Evolutionary conservation across 2,329 filamentous ascomycete species (phyloP).

Genomic region (Akanthomyces muscarius): DNA sequence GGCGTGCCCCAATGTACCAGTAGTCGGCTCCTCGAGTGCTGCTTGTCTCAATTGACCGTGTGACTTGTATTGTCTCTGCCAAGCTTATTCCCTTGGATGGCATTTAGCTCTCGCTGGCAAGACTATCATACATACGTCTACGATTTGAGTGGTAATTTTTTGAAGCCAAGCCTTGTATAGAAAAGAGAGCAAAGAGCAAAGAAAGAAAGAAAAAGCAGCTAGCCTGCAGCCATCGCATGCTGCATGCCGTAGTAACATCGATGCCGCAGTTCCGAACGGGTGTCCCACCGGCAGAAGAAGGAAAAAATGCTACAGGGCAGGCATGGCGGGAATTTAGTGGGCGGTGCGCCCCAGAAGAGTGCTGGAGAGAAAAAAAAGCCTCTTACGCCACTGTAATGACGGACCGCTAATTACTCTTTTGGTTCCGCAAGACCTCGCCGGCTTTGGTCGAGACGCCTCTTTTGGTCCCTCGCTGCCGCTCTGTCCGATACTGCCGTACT

Average conservation of each 20-base stretch:
- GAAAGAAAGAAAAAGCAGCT: not conserved
- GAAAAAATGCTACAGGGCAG: not conserved
- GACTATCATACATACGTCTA: not conserved
- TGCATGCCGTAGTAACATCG: not conserved
- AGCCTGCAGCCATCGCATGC: not conserved
- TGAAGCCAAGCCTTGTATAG: not conserved
- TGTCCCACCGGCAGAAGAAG: not conserved
- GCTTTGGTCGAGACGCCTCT: constrained; percentile 9
- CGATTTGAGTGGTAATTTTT: too few relatives aligned
- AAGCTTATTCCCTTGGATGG: not conserved
- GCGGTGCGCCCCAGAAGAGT: not conserved
- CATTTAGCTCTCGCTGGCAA: not conserved
- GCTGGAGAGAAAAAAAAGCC: constrained; percentile 7
- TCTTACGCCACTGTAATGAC: constrained; percentile 4
- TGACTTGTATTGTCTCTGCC: constrained; percentile 2
- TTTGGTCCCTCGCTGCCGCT: constrained; percentile 1
- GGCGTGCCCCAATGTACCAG: not conserved
- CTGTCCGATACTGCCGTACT: constrained; percentile 7
- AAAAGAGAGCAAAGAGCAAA: not conserved
- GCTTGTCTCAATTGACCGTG: not conserved
- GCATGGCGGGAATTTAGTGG: not conserved
- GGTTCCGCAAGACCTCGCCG: constrained; percentile 6
- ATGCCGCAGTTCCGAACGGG: constrained; percentile 14
- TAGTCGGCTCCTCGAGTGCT: not conserved
- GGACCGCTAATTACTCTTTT: constrained; percentile 15